Percentiles rank a stretch among this genome's conserved stretches.
Evolutionary conservation across 192 early-diverging fungal genomes (phyloP).

Genomic region (Podila epigama): DNA sequence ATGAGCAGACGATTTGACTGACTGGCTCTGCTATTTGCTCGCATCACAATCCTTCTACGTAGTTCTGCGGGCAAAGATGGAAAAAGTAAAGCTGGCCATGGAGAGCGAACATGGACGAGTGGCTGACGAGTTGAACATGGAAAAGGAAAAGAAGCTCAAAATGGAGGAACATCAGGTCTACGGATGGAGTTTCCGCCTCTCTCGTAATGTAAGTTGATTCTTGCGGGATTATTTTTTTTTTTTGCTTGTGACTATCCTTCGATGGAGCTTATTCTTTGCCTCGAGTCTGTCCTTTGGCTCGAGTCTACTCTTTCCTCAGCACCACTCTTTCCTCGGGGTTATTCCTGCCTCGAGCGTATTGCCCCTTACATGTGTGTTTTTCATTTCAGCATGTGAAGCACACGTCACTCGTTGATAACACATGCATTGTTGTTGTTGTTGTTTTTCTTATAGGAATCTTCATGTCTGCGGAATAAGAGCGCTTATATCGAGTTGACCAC

Average conservation of each 20-base stretch:
- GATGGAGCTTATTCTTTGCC: too few relatives aligned
- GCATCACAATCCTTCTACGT: too few relatives aligned
- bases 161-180: constrained; percentile 84
- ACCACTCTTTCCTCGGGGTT: too few relatives aligned
- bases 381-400: too few relatives aligned
- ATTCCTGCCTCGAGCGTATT: too few relatives aligned
- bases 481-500: constrained; percentile 88
- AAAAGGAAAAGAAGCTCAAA: constrained; percentile 88
- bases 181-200: constrained; percentile 88
- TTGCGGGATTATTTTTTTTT: too few relatives aligned
- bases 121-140: constrained; percentile 71
- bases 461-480: constrained; percentile 70
- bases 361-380: too few relatives aligned
- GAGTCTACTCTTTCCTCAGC: neutral
- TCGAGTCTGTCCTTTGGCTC: too few relatives aligned
- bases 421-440: neutral
- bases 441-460: constrained; percentile 59
- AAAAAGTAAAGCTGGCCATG: constrained; percentile 28
- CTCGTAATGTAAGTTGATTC: constrained; percentile 60
- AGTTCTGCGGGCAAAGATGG: constrained; percentile 40
- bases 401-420: too few relatives aligned
- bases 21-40: too few relatives aligned
- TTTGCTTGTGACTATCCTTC: too few relatives aligned
- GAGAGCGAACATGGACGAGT: constrained; percentile 54
- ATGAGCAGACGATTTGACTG: too few relatives aligned